phyloP scores from a whole-genome alignment of 1,139 yeast genomes.

The Yamadazyma conglobata region DNA sequence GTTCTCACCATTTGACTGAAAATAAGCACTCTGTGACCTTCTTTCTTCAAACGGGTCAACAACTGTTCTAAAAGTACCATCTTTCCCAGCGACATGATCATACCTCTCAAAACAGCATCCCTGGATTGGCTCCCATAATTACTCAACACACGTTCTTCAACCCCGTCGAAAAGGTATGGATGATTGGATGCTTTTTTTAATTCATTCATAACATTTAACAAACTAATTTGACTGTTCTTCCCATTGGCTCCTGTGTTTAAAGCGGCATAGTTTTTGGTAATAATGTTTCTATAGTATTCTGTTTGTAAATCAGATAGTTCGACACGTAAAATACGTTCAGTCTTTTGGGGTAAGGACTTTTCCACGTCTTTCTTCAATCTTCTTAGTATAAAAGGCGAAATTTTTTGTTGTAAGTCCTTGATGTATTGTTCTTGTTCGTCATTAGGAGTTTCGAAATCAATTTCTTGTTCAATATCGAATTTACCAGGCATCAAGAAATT shows the following conservation, averaged over 20 bases:
- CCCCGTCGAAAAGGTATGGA: constrained; percentile 91
- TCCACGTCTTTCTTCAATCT: constrained; percentile 96
- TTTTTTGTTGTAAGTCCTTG: constrained; percentile 73
- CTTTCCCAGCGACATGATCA: constrained; percentile 97
- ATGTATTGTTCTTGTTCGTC: constrained; percentile 85
- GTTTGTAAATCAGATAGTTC: constrained; percentile 95
- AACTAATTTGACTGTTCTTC: constrained; percentile 75
- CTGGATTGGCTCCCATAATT: constrained; percentile 61
- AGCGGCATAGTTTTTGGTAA: constrained; percentile 88
- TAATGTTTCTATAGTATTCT: constrained; percentile 87
- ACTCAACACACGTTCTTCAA: constrained; percentile 77
- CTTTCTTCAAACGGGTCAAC: constrained; percentile 76
- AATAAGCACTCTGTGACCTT: constrained; percentile 93
- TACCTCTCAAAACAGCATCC: constrained; percentile 80
- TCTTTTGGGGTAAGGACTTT: constrained; percentile 89
- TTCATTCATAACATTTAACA: constrained; percentile 91
- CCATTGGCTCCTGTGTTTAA: constrained; percentile 68
- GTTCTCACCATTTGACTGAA: constrained; percentile 97
- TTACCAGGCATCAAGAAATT: constrained; percentile 96
- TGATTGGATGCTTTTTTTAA: constrained; percentile 95
- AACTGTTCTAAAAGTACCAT: constrained; percentile 94
- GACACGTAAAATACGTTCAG: constrained; percentile 91
- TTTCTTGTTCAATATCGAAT: constrained; percentile 84
- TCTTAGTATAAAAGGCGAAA: constrained; percentile 89
- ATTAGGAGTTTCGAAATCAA: constrained; percentile 88